Evolutionary conservation across 2,329 filamentous ascomycete species (phyloP), one percentile per base, ranked within the genome.

Genomic region (Hypoxylon sp.): DNA sequence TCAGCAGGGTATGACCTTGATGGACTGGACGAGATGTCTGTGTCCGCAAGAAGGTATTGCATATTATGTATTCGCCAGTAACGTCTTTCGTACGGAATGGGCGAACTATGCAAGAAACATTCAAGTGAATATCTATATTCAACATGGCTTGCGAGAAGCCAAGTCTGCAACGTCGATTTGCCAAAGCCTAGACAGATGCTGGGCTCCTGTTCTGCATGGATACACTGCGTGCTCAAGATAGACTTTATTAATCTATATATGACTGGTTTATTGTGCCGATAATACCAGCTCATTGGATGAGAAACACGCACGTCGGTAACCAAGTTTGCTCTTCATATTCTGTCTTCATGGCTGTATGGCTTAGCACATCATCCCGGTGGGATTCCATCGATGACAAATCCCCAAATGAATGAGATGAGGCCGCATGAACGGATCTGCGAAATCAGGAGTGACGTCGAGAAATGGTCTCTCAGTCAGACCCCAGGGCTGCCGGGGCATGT

Each of bases 191-290:
- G 39, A 47, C 17, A 26, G 39, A 47, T 34, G 57, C 44, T 43
- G 46, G 59, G 54, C 22, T 39, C 34, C 17, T 39, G n/a, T n/a
- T 34, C 32, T 19, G 17, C 46, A 8, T 39, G 1, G 10, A 20
- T 6, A 24, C 34, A 32, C 55, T 50, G 54, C 59, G 55, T 63
- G 60, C 50, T 63, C 41, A 28, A n/a, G 37, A 22, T 28, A n/a
- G 3, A 28, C 17, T n/a, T 28, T 30, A 11, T 28, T 30, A 11
- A 39, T 6, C 34, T 47, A 22, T 30, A 19, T 19, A 13, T 34
- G 32, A 34, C 32, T 34, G 32, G 32, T 15, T 46, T 15, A 46
- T 22, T 24, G 19, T 24, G 6, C 26, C 20, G n/a, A 48, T 48
- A 13, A 13, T 13, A 46, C 41, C 20, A 22, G 8, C 19, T 22